Conservation (phyloP, 1,284 basidiomycete species). For the Cutaneotrichosporon daszewskae region DNA sequence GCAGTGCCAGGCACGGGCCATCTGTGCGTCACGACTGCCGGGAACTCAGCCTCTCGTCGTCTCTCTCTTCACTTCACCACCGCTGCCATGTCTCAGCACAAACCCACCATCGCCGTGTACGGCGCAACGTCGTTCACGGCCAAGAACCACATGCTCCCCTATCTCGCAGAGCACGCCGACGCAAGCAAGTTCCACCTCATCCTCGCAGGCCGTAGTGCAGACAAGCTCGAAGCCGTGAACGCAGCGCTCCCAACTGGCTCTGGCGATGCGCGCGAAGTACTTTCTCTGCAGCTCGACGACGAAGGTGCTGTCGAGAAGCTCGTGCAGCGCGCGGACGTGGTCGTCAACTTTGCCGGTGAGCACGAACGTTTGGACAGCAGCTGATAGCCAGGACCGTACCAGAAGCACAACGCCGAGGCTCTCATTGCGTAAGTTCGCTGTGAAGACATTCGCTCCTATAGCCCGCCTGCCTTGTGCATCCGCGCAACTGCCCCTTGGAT, state of each 20-base stretch:
- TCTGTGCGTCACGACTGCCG: too few species aligned
- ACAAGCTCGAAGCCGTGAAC: slow-evolving; percentile 30
- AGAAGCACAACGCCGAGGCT: slow-evolving; percentile 30
- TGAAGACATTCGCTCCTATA: not conserved
- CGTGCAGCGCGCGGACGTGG: slow-evolving; percentile 27
- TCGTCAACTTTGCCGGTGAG: slow-evolving; percentile 40
- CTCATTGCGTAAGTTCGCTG: slow-evolving; percentile 26
- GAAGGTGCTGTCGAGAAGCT: slow-evolving; percentile 24
- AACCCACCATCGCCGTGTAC: slow-evolving; percentile 39
- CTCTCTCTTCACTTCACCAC: not conserved
- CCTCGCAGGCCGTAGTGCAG: slow-evolving; percentile 36
- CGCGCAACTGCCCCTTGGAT: not conserved
- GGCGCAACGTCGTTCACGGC: slow-evolving; percentile 44
- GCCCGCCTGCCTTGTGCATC: too few species aligned
- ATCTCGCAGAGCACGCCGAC: slow-evolving; percentile 39
- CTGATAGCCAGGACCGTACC: slow-evolving; percentile 29
- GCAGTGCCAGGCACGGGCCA: too few species aligned
- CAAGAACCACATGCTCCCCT: slow-evolving; percentile 27
- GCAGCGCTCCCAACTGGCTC: slow-evolving; percentile 1
- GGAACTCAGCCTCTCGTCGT: too few species aligned
- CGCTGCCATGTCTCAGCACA: not conserved
- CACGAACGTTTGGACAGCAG: slow-evolving; percentile 1
- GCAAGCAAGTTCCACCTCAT: slow-evolving; percentile 29
- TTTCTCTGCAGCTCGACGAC: slow-evolving; percentile 26
- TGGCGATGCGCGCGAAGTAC: slow-evolving; percentile 15